Evolutionary conservation across 208 protist genomes (phyloP), one percentile per base, ranked within the genome.

Genomic region (Leishmania lainsoni): DNA sequence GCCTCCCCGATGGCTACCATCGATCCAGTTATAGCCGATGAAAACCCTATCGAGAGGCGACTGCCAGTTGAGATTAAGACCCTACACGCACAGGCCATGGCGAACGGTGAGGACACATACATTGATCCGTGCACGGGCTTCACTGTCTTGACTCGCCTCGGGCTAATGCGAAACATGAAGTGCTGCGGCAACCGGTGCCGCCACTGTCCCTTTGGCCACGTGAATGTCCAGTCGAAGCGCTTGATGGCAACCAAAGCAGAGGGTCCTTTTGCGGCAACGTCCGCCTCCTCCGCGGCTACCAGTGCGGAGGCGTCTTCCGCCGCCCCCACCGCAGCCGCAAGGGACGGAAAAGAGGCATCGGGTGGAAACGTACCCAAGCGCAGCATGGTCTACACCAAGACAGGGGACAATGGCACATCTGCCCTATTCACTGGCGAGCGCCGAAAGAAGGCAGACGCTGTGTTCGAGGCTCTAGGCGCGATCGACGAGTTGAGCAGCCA

Each of bases 401-500:
- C 81, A 32, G 89, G 92, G 63, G 92, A 95, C 69, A 93, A 93
- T 45, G 91, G 91, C 49, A 86, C 70, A n/a, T 91, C 87, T 39
- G 70, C 77, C 6, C 79, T 95, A 8, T 95, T 91, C 84, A 93
- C 80, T 17, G 89, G 89, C 5, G 83, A 93, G 75, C 87, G 89
- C n/a, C 83, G 81, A 51, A 63, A 59, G 68, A 94, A 95, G 82
- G 87, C 80, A 22, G 87, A 92, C 80, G 42, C 78, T 10, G 83
- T 92, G 9, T 95, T 95, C 71, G 92, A 92, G 74, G 92, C 89
- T 22, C 86, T 95, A 5, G 92, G 92, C 39, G 69, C 87, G 4
- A 56, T 92, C 1, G 91, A 93, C 71, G 92, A 95, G 85, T 76
- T 94, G 58, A 92, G 82, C 80, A 90, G 86, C n/a, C 76, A 87